These are phyloP conservation scores for Thermothelomyces thermophilus DNA, from an alignment of 2,329 filamentous ascomycete genomes.

Conservation along the genomic window DNA sequence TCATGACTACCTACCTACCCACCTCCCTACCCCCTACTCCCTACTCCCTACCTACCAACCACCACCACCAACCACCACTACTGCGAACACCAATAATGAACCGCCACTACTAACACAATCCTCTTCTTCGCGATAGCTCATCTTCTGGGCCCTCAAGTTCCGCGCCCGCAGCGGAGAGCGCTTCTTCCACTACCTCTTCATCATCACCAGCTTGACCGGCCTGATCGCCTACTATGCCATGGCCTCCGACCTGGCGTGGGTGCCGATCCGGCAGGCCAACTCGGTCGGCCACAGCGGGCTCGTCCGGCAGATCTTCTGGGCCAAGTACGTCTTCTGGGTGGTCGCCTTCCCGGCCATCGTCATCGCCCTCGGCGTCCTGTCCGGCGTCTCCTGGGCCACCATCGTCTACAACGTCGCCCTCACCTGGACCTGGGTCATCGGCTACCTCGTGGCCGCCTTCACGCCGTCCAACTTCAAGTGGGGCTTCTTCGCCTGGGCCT, in stretches of 20 bases:
- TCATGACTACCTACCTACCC: too few relatives aligned
- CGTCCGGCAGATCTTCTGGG: constrained; percentile 47
- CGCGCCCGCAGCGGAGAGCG: constrained; percentile 40
- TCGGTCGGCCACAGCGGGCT: constrained; percentile 25
- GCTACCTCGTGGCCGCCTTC: constrained; percentile 44
- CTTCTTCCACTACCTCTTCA: constrained; percentile 52
- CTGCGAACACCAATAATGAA: too few relatives aligned
- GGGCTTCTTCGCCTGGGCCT: constrained; percentile 51
- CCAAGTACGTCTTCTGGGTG: constrained; percentile 50
- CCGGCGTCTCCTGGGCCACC: constrained; percentile 50
- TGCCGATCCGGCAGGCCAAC: constrained; percentile 33
- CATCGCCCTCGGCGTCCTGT: constrained; percentile 43
- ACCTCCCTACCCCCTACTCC: not conserved
- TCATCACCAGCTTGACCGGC: constrained; percentile 42
- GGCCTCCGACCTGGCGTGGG: constrained; percentile 46
- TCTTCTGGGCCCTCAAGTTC: constrained; percentile 36
- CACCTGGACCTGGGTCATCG: constrained; percentile 45
- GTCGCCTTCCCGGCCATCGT: constrained; percentile 42
- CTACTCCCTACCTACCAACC: not conserved
- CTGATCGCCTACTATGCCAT: constrained; percentile 45
- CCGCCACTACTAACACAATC: not conserved
- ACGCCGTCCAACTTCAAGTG: constrained; percentile 47
- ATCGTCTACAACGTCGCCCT: constrained; percentile 45
- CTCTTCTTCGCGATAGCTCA: constrained; percentile 33
- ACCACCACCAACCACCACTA: not conserved